Base-by-base conservation (phyloP, 305 asterid genomes). In the Lippia alba region DNA sequence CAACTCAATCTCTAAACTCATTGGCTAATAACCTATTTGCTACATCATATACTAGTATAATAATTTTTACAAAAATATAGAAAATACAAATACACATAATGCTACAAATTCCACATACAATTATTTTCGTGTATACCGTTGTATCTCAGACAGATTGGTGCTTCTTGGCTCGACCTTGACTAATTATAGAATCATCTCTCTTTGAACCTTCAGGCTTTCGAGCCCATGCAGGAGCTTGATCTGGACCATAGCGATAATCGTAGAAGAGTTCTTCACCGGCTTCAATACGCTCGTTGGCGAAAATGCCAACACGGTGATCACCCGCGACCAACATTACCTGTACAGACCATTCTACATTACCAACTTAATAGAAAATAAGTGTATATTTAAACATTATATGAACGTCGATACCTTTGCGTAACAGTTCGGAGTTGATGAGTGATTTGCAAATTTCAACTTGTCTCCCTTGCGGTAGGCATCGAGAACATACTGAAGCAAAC, bases 391-490 rank as follows among this genome's bases (percentile, higher is more conserved):
- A 60, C 70, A 58, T n/a, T n/a, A n/a, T 49, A 70, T 30, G n/a
- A 46, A 40, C 16, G 30, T 24, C 51, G 20, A 12, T 87, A 90
- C 99, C 98, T 90, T 92, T 5, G 97, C 97, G 40, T 87, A 87
- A 61, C 99, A 95, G 78, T 95, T 95, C 11, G 99, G 99, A 60
- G 87, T 83, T 55, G 98, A 73, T 0, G 99, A 95, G 83, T 95
- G 99, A 79, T 95, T 95, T 14, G 99, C 99, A 8, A 95, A 95
- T 83, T 95, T 95, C 75, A 95, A 80, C 77, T 95, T 92, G 86
- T 92, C 96, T 61, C 99, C 99, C 82, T 90, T 90, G 77, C 96
- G 96, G 82, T 80, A 89, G 17, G 99, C 99, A 72, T 95, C 99
- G 41, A 95, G 96, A 60, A 95, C 99, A 65, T 81, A 95, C 99